These are phyloP conservation scores for Aspergillus jensenii DNA, from an alignment of 2,329 filamentous ascomycete species.

Conservation along the genomic window DNA sequence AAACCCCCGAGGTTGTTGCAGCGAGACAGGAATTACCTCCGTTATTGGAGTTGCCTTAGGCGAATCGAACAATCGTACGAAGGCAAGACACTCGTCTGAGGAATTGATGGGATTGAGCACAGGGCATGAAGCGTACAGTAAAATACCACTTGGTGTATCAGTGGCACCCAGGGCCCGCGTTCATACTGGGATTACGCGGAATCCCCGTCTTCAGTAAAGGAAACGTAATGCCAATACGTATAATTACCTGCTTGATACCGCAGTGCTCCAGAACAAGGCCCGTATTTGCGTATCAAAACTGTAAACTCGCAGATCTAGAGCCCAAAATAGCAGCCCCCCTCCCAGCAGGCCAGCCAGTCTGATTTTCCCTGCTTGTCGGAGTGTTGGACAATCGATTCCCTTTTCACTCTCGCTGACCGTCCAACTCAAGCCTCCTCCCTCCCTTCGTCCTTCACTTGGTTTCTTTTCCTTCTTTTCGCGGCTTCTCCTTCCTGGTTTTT, in stretches of 20 bases:
- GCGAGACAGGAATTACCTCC: too few relatives aligned
- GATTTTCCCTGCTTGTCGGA: constrained; percentile 23
- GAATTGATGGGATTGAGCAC: neutral
- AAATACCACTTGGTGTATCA: neutral
- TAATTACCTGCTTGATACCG: neutral
- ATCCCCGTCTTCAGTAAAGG: neutral
- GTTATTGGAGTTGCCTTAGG: neutral
- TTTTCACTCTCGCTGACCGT: constrained; percentile 24
- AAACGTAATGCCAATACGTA: neutral
- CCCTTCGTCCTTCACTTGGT: constrained; percentile 30
- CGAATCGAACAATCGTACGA: neutral
- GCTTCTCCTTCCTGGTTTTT: constrained; percentile 15
- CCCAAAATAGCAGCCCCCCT: constrained; percentile 31
- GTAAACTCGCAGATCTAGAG: constrained; percentile 23
- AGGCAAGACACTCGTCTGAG: neutral
- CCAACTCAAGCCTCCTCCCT: constrained; percentile 26
- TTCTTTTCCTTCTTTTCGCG: constrained; percentile 24
- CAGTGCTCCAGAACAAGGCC: neutral
- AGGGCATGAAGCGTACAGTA: neutral
- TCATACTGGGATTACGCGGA: neutral
- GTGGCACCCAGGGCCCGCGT: neutral
- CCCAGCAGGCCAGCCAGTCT: constrained; percentile 21
- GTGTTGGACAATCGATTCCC: constrained; percentile 25
- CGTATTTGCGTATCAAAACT: neutral
- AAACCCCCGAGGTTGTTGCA: neutral